A percentile compares a stretch with the other conserved stretches of the same genome.
Conservation (phyloP, 202 grass and related monocot genomes). For the Carex sylvatica region DNA sequence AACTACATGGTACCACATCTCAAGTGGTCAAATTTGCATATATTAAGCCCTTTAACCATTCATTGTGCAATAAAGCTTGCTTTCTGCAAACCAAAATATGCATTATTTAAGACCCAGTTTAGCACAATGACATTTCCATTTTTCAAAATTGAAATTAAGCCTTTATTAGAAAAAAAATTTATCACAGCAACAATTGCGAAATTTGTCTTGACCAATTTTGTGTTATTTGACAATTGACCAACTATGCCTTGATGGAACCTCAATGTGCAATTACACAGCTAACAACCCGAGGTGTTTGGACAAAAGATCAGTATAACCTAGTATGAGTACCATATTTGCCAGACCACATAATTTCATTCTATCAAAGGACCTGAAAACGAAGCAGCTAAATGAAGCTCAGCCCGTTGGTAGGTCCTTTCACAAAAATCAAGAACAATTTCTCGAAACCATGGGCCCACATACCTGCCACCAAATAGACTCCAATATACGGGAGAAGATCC, state of each 20-base stretch:
- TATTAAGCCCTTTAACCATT: background rate
- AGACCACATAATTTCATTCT: background rate
- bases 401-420: background rate
- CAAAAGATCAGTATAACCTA: background rate
- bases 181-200: background rate
- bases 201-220: background rate
- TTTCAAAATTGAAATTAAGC: background rate
- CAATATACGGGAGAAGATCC: slow-evolving; percentile 86
- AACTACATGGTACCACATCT: background rate
- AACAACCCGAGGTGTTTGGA: background rate
- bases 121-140: background rate
- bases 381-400: background rate
- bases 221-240: background rate
- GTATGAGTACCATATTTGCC: background rate
- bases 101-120: background rate
- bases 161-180: background rate
- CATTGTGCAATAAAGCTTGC: background rate
- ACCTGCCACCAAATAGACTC: slow-evolving; percentile 99
- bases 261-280: background rate
- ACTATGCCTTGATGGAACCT: background rate
- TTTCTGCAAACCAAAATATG: background rate
- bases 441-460: slow-evolving; percentile 11
- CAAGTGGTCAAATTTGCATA: background rate
- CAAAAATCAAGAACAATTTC: slow-evolving; percentile 21
- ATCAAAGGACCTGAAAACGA: background rate